Percentiles rank a stretch among this genome's conserved stretches.
phyloP scores from a whole-genome alignment of 371 early-diverging fungal species.

The Rhizoclosmatium hyalinum region DNA sequence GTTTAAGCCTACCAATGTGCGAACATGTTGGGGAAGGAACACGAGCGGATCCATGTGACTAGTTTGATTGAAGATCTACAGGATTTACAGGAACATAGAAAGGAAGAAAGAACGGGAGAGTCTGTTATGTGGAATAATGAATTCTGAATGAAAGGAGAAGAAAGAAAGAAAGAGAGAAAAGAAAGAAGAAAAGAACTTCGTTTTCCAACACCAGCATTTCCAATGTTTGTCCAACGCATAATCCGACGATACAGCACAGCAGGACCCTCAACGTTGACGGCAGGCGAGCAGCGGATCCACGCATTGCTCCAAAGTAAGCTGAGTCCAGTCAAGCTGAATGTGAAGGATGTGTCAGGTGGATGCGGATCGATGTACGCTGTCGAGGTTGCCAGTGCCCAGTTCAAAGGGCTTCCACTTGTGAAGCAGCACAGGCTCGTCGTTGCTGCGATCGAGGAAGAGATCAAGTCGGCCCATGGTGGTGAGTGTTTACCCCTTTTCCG shows the following conservation, averaged over 20 bases:
- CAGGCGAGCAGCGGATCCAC: conserved; percentile 76
- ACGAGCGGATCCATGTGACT: conserved; percentile 15
- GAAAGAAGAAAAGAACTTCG: conserved; percentile 3
- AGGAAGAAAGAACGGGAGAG: no score
- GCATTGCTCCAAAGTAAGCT: conserved; percentile 71
- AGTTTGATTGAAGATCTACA: not conserved
- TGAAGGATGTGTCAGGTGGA: conserved; percentile 84
- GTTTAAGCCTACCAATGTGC: not conserved
- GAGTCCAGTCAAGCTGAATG: conserved; percentile 70
- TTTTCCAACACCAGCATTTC: not conserved
- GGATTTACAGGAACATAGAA: no score
- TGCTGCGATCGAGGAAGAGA: conserved; percentile 82
- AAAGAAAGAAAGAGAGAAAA: conserved; percentile 1
- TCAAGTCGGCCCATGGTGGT: conserved; percentile 89
- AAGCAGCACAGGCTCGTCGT: conserved; percentile 92
- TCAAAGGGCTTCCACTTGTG: conserved; percentile 77
- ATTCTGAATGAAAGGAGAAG: no score
- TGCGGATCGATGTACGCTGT: conserved; percentile 95
- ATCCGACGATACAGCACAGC: not conserved
- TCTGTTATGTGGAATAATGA: no score
- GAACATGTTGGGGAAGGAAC: conserved; percentile 14
- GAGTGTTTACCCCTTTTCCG: conserved; percentile 85
- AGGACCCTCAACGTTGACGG: conserved; percentile 1
- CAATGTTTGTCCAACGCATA: not conserved
- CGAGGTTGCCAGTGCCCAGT: conserved; percentile 77